phyloP scores from a whole-genome alignment of 2,329 filamentous ascomycete species.

The Calonectria naviculata region DNA sequence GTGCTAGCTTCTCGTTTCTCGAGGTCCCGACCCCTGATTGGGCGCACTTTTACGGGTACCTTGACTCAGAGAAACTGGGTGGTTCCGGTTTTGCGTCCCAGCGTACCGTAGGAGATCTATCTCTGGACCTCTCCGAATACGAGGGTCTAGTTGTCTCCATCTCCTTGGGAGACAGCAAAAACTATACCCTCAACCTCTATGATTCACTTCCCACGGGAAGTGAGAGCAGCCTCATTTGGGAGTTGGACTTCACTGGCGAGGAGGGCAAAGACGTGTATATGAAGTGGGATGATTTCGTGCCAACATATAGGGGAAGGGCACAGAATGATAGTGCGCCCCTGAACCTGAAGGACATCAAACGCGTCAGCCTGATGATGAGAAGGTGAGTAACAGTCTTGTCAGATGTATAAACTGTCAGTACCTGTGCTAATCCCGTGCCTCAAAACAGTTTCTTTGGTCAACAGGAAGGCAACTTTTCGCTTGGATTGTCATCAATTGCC shows the following conservation, averaged over 20 bases:
- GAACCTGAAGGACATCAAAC: constrained; percentile 6
- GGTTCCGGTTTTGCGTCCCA: constrained; percentile 5
- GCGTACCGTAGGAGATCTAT: background rate
- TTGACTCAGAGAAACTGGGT: background rate
- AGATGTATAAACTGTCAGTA: background rate
- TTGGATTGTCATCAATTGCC: background rate
- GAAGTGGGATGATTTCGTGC: background rate
- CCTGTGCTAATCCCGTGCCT: background rate
- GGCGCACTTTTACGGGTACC: background rate
- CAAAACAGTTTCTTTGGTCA: background rate
- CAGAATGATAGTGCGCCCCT: background rate
- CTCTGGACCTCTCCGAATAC: background rate
- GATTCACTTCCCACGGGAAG: background rate
- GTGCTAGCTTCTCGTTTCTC: background rate
- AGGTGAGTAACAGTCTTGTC: background rate
- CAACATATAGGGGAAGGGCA: background rate
- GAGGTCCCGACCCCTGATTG: background rate
- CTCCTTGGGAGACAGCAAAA: background rate
- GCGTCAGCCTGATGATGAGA: background rate
- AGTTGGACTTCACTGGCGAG: background rate
- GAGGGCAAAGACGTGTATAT: background rate
- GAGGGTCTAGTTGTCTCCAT: background rate
- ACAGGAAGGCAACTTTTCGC: background rate
- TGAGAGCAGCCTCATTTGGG: constrained; percentile 1
- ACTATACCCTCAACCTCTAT: background rate